A percentile compares a stretch with the other conserved stretches of the same genome.
These are phyloP conservation scores for Sphagnum tenellum DNA, from an alignment of 225 moss, liverwort and hornwort genomes.

Conservation along the genomic window DNA sequence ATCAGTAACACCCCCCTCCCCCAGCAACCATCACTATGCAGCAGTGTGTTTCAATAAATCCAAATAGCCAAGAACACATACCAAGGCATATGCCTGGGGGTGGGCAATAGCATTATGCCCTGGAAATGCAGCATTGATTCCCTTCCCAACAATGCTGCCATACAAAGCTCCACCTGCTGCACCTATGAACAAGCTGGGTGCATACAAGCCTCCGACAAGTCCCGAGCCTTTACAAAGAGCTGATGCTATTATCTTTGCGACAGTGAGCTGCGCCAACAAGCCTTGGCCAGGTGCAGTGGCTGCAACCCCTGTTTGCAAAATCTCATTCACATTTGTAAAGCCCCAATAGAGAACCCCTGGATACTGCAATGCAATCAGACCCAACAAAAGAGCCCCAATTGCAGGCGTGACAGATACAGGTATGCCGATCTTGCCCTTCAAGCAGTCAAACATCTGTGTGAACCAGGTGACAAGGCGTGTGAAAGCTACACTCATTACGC, in stretches of 20 bases:
- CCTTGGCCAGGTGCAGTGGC: slow-evolving; percentile 73
- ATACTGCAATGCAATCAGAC: slow-evolving; percentile 70
- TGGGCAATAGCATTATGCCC: slow-evolving; percentile 77
- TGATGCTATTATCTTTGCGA: slow-evolving; percentile 79
- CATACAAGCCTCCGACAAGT: slow-evolving; percentile 88
- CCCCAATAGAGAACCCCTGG: slow-evolving; percentile 98
- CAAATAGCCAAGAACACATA: slow-evolving; percentile 6
- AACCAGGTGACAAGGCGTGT: slow-evolving; percentile 66
- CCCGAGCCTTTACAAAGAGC: slow-evolving; percentile 93
- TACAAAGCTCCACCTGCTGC: slow-evolving; percentile 79
- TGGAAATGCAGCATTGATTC: slow-evolving; percentile 61
- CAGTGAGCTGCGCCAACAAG: slow-evolving; percentile 64
- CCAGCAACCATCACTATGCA: no score
- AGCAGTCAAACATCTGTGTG: slow-evolving; percentile 56
- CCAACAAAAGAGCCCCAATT: slow-evolving; percentile 76
- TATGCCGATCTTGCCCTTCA: slow-evolving; percentile 68
- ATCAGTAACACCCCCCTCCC: no score
- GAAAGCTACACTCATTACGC: slow-evolving; percentile 77
- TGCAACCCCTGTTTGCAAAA: slow-evolving; percentile 72
- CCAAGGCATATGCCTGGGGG: slow-evolving; percentile 96
- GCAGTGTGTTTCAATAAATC: neutral
- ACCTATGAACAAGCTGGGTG: slow-evolving; percentile 93
- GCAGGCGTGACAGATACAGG: slow-evolving; percentile 74
- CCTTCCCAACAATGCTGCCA: slow-evolving; percentile 73
- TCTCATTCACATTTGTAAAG: slow-evolving; percentile 95